Base-by-base conservation (phyloP, 371 early-diverging fungal genomes). In the Syncephalis fuscata region DNA sequence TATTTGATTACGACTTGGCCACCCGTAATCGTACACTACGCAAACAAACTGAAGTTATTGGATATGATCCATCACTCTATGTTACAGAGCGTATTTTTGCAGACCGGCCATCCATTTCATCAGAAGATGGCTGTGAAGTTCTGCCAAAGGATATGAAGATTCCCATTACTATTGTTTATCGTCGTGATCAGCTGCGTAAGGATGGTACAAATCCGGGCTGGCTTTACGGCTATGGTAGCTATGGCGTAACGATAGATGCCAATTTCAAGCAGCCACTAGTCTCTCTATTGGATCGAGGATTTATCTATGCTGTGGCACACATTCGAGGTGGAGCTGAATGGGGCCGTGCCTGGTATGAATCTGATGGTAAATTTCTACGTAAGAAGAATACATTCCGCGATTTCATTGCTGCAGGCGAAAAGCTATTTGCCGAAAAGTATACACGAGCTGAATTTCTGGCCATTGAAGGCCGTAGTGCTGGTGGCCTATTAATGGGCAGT, bases 271-370 rank as follows among this genome's bases (percentile, higher is more conserved):
- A 41, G 14, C 17, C 23, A 5, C 22, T 49, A 2, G n/a, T 49
- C 20, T 43, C 44, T 14, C 21, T 43, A 8, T n/a, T 49, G 19
- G 50, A 49, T 49, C 62, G 68, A 4, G 77, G 77, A n/a, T 74
- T 77, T 48, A 52, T 76, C n/a, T 76, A 70, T 52, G 76, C 73
- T 3, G 61, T 76, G 2, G 77, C 76, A 1, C 77, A 76, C 57
- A 65, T 72, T 16, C 60, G 77, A 36, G 77, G 77, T 22, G 77
- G 77, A 24, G 62, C 67, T 17, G 77, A 76, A 26, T 62, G 74
- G 68, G 76, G 73, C 7, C 70, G 64, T 52, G 52, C 51, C n/a
- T 66, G 68, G 67, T 76, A 76, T 43, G 69, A 71, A 36, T 9
- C 14, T 2, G 76, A 70, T 44, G 76, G 77, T 23, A 76, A 76